Conservation (phyloP, 2,329 filamentous ascomycete species). For the Diatrype stigma region DNA sequence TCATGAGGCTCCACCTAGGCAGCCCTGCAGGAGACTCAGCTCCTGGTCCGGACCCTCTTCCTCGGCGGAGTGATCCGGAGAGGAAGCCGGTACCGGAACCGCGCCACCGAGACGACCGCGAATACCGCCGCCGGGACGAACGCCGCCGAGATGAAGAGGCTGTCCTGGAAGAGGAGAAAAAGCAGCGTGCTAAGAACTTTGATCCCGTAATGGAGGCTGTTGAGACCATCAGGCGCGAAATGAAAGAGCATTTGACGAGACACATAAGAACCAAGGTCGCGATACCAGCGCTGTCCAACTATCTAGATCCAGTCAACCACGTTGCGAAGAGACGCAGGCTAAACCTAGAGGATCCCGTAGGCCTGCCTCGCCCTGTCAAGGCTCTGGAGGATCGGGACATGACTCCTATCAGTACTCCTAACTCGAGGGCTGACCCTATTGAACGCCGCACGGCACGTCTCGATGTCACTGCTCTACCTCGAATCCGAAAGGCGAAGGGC, state of each 20-base stretch:
- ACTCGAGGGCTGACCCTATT: slow-evolving; percentile 57
- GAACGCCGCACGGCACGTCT: slow-evolving; percentile 56
- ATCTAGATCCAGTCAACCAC: slow-evolving; percentile 79
- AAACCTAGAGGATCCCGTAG: slow-evolving; percentile 42
- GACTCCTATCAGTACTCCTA: slow-evolving; percentile 61
- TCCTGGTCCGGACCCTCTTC: slow-evolving; percentile 17
- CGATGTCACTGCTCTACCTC: slow-evolving; percentile 63
- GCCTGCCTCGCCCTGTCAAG: slow-evolving; percentile 38
- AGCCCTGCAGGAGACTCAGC: slow-evolving; percentile 25
- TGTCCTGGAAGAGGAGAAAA: slow-evolving; percentile 87
- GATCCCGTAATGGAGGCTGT: slow-evolving; percentile 86
- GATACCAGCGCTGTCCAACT: slow-evolving; percentile 73
- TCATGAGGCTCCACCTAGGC: slow-evolving; percentile 70
- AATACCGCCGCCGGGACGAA: slow-evolving; percentile 64
- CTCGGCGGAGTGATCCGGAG: slow-evolving; percentile 20
- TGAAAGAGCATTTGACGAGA: slow-evolving; percentile 80
- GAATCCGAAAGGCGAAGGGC: slow-evolving; percentile 67
- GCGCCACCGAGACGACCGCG: slow-evolving; percentile 61
- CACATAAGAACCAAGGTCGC: slow-evolving; percentile 87
- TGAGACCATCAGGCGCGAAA: slow-evolving; percentile 71
- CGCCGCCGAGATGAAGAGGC: slow-evolving; percentile 69
- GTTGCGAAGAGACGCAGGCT: slow-evolving; percentile 73
- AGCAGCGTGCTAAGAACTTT: slow-evolving; percentile 77
- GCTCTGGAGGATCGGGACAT: slow-evolving; percentile 60
- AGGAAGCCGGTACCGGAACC: slow-evolving; percentile 34